phyloP scores from a whole-genome alignment of 305 asterid genomes.

The Plantago coronopus region DNA sequence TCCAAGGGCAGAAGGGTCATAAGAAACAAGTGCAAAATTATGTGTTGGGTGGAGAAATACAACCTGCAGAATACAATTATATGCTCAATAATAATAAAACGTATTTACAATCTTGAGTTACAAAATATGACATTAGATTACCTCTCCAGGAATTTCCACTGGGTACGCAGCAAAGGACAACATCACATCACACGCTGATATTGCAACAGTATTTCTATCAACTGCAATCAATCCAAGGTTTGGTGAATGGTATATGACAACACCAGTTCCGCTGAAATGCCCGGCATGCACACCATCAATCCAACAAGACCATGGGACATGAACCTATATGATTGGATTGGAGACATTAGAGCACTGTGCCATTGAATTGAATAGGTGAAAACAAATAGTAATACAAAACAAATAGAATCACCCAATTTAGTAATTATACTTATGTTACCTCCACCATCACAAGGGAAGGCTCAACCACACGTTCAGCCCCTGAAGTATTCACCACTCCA shows the following conservation, averaged over 20 bases:
- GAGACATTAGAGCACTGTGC: constrained; percentile 2
- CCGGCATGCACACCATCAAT: constrained; percentile 97
- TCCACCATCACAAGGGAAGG: constrained; percentile 98
- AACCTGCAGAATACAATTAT: constrained; percentile 48
- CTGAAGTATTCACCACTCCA: constrained; percentile 71
- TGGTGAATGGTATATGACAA: constrained; percentile 77
- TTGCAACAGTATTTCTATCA: constrained; percentile 96
- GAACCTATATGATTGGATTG: constrained; percentile 57
- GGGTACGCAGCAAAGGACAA: constrained; percentile 99
- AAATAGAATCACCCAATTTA: no score
- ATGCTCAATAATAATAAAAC: constrained; percentile 21
- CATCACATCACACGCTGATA: constrained; percentile 93
- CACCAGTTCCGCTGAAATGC: constrained; percentile 96
- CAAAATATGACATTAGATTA: constrained; percentile 25
- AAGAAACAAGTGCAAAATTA: constrained; percentile 92
- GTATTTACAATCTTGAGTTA: constrained; percentile 13
- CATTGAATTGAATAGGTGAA: neutral
- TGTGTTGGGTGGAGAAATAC: constrained; percentile 98
- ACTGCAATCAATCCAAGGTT: constrained; percentile 91
- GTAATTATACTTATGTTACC: constrained; percentile 38
- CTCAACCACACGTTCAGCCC: constrained; percentile 86
- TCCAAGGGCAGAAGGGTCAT: constrained; percentile 88
- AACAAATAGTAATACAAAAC: no score
- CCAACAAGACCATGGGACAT: constrained; percentile 97
- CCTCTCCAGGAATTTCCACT: constrained; percentile 98